Conservation (phyloP, 2,329 filamentous ascomycete species). For the Cytospora schulzeri region DNA sequence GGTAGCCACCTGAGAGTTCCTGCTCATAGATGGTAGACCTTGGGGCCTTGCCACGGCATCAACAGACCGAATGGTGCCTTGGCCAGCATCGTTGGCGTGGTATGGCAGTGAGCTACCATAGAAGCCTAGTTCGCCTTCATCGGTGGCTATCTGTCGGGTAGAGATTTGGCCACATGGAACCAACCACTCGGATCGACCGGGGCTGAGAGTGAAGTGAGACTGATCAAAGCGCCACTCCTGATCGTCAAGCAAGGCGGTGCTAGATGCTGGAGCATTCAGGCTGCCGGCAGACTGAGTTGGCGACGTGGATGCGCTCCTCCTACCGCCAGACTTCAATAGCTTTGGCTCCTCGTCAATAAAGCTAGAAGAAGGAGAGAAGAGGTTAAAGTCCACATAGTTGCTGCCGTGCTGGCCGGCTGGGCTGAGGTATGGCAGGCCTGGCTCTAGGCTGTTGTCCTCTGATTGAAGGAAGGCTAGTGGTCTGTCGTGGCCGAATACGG, state of each 20-base stretch:
- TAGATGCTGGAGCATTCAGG: neutral
- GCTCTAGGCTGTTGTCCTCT: conserved; percentile 24
- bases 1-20: neutral
- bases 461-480: conserved; percentile 21
- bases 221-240: conserved; percentile 18
- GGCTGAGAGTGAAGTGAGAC: conserved; percentile 3
- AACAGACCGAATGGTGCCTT: neutral
- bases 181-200: conserved; percentile 1
- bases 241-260: conserved; percentile 9
- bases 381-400: conserved; percentile 58
- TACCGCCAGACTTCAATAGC: conserved; percentile 30
- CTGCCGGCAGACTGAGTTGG: conserved; percentile 2
- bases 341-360: conserved; percentile 52
- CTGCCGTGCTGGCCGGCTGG: conserved; percentile 38
- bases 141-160: conserved; percentile 1
- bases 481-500: conserved; percentile 28
- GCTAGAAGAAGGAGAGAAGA: conserved; percentile 54
- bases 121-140: neutral
- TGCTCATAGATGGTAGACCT: neutral
- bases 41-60: neutral
- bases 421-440: conserved; percentile 46
- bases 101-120: conserved; percentile 14
- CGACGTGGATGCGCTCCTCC: conserved; percentile 2
- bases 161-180: neutral
- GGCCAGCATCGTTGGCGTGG: conserved; percentile 19